These are phyloP conservation scores for Chlamydomonas asymmetrica DNA, from an alignment of 139 green algal species.

Conservation along the genomic window DNA sequence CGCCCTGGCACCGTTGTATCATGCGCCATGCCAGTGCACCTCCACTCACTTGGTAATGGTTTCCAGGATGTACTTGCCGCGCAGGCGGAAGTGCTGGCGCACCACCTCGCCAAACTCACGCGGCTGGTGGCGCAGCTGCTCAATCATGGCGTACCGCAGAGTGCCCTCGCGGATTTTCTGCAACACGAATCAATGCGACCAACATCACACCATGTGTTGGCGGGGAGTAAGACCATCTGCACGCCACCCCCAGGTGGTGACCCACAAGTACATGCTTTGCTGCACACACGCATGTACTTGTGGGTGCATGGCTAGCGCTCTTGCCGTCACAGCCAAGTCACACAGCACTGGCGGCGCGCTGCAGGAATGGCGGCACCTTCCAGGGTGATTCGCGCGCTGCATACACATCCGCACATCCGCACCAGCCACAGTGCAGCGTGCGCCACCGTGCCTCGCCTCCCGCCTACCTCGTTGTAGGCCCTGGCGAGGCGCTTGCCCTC, in stretches of 20 bases:
- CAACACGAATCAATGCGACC: background rate
- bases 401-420: background rate
- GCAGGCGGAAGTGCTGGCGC: slow-evolving; percentile 61
- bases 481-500: background rate
- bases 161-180: slow-evolving; percentile 57
- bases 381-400: background rate
- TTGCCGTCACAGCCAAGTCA: no score
- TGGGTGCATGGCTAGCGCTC: no score
- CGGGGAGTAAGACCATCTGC: slow-evolving; percentile 34
- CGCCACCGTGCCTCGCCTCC: background rate
- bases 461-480: slow-evolving; percentile 25
- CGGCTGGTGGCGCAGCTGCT: slow-evolving; percentile 66
- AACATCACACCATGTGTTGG: background rate
- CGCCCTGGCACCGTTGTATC: no score
- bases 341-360: background rate
- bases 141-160: slow-evolving; percentile 80
- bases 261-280: background rate
- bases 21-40: no score
- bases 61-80: slow-evolving; percentile 32
- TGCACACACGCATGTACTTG: no score
- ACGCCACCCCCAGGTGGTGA: background rate
- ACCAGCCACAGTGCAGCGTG: background rate
- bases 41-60: slow-evolving; percentile 27
- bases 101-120: slow-evolving; percentile 61
- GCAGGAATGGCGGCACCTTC: background rate